These are phyloP conservation scores for Citrus maxima DNA, from an alignment of 345 rosid genomes.

Conservation along the genomic window DNA sequence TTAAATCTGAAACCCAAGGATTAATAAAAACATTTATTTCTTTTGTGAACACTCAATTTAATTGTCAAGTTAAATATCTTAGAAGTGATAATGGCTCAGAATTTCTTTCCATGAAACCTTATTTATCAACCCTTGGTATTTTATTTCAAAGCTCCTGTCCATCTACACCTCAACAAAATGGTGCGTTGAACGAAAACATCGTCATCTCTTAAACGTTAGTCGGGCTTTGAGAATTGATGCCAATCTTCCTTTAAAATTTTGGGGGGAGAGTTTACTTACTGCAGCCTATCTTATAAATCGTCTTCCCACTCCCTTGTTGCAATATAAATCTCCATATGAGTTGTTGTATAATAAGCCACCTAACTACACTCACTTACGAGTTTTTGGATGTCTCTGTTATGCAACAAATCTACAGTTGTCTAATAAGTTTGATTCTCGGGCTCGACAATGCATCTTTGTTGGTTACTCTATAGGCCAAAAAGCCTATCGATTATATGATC, in stretches of 20 bases:
- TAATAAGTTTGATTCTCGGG: background rate
- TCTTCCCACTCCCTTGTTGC: background rate
- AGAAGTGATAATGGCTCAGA: no score
- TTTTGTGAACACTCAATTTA: no score
- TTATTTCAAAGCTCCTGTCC: background rate
- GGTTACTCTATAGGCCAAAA: background rate
- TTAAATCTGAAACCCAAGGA: background rate
- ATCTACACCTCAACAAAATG: background rate
- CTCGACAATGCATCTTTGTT: background rate
- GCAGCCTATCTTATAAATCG: background rate
- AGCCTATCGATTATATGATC: background rate
- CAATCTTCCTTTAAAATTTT: background rate
- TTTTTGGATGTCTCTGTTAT: slow-evolving; percentile 12
- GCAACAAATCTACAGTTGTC: background rate
- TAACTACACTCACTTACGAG: background rate
- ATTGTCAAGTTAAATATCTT: no score
- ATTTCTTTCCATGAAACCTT: no score
- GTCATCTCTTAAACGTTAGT: background rate
- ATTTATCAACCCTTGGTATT: no score
- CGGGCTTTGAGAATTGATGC: background rate
- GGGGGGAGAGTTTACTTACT: background rate
- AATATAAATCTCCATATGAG: background rate
- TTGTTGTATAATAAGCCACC: no score
- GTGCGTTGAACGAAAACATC: background rate
- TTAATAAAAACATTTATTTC: background rate